phyloP scores from a whole-genome alignment of 23 red algal species.

The Cyanidiococcus yangmingshanensis region DNA sequence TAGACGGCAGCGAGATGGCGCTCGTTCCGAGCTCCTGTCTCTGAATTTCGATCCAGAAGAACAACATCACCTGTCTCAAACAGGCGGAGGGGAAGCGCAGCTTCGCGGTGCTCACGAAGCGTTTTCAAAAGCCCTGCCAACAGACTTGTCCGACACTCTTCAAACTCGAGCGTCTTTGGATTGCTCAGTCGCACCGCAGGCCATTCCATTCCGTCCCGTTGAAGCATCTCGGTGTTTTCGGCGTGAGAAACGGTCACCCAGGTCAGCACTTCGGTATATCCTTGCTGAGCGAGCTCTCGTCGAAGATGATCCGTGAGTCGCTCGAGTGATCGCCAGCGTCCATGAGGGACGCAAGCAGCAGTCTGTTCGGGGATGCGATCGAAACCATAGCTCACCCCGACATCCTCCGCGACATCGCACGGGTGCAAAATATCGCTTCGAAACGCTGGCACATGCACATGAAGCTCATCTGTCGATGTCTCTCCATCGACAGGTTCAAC shows the following conservation, averaged over 20 bases:
- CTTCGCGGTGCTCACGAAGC: constrained; percentile 81
- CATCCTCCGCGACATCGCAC: constrained; percentile 83
- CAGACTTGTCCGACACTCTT: constrained; percentile 67
- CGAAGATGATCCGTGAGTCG: constrained; percentile 72
- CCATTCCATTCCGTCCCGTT: constrained; percentile 37
- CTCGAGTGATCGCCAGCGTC: constrained; percentile 53
- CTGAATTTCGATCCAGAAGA: constrained; percentile 34
- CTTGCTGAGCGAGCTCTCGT: constrained; percentile 73
- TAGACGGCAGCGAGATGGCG: constrained; percentile 68
- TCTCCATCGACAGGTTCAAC: constrained; percentile 25
- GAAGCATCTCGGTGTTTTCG: constrained; percentile 66
- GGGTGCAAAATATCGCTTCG: constrained; percentile 85
- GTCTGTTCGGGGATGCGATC: constrained; percentile 54
- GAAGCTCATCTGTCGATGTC: not conserved
- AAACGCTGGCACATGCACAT: constrained; percentile 50
- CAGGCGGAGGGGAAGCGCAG: constrained; percentile 66
- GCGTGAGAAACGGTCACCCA: constrained; percentile 96
- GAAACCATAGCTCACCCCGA: constrained; percentile 84
- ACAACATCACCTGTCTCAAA: constrained; percentile 94
- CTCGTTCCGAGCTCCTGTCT: constrained; percentile 56
- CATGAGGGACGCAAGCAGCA: constrained; percentile 44
- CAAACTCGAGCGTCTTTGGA: constrained; percentile 93
- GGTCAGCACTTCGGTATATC: constrained; percentile 91
- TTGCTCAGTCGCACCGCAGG: constrained; percentile 71
- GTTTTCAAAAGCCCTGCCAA: constrained; percentile 88